phyloP scores from a whole-genome alignment of 768 basidiomycete species.

The Suillus variegatus region DNA sequence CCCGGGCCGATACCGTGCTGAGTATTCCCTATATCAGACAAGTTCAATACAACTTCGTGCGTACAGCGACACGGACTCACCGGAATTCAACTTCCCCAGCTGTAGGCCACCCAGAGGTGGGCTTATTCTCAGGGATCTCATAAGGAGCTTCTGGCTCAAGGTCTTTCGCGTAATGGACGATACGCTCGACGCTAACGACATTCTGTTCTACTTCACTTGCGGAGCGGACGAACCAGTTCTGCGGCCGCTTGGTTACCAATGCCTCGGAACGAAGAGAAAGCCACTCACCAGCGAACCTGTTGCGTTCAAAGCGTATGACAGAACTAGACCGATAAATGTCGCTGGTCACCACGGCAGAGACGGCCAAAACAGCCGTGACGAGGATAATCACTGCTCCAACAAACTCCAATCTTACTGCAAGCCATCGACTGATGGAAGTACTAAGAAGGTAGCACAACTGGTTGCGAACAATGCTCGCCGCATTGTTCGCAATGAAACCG shows the following conservation, averaged over 20 bases:
- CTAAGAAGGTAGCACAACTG: conserved; percentile 78
- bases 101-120: conserved; percentile 66
- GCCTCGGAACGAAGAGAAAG: background rate
- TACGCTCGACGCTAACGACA: conserved; percentile 87
- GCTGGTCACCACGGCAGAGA: conserved; percentile 69
- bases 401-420: conserved; percentile 82
- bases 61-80: conserved; percentile 35
- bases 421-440: conserved; percentile 79
- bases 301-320: conserved; percentile 83
- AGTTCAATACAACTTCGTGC: conserved; percentile 4
- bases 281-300: conserved; percentile 73
- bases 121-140: conserved; percentile 61
- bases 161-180: conserved; percentile 73
- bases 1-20: conserved; percentile 76
- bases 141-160: conserved; percentile 76
- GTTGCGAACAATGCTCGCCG: conserved; percentile 80
- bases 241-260: conserved; percentile 7
- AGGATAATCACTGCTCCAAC: conserved; percentile 82
- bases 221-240: conserved; percentile 84
- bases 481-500: conserved; percentile 67
- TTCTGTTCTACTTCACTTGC: conserved; percentile 90
- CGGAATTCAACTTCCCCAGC: conserved; percentile 74
- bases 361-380: conserved; percentile 63
- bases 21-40: conserved; percentile 57
- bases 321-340: conserved; percentile 85